Evolutionary conservation across 768 basidiomycete genomes (phyloP), one percentile per base, ranked within the genome.

Genomic region (Pulveroboletus sp.): DNA sequence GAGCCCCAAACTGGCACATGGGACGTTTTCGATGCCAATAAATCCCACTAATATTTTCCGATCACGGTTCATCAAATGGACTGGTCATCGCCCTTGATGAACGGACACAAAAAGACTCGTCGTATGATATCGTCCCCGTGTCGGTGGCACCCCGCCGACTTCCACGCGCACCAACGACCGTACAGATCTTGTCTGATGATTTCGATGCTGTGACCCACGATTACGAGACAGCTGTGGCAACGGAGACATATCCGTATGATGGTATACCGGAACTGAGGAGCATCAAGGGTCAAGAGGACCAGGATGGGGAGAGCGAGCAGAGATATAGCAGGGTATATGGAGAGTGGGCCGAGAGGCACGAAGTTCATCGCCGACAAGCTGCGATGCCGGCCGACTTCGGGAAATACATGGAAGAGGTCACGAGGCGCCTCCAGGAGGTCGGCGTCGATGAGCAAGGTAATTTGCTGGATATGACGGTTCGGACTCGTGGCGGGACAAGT

Each of bases 401-500:
- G 33, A 55, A 51, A 46, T 57, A 66, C 52, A 58, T 60, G 61
- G 56, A 61, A 49, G 53, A 73, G 62, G 50, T 63, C 47, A 52
- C 73, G 58, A 60, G 67, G 61, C 40, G 76, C 58, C 57, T 75
- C 59, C 59, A 68, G 54, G 51, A 59, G 56, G 43, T 73, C 58
- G 63, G 57, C 15, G 46, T 65, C 4, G 65, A 67, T n/a, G 62
- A 62, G 28, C 60, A 68, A 39, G 57, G 65, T 21, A 62, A 60
- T 37, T 32, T 62, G n/a, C 49, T 57, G 36, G 54, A 62, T 17
- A 7, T 46, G 28, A 55, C 60, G 9, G 45, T 58, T n/a, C 55
- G 47, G 17, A 48, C 54, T 6, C 58, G 50, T 8, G 54, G 42
- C 15, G 43, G 27, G n/a, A 14, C 30, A 2, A 24, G 41, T 8